phyloP scores from a whole-genome alignment of 2,329 filamentous ascomycete genomes.

The Fusarium staphyleae region DNA sequence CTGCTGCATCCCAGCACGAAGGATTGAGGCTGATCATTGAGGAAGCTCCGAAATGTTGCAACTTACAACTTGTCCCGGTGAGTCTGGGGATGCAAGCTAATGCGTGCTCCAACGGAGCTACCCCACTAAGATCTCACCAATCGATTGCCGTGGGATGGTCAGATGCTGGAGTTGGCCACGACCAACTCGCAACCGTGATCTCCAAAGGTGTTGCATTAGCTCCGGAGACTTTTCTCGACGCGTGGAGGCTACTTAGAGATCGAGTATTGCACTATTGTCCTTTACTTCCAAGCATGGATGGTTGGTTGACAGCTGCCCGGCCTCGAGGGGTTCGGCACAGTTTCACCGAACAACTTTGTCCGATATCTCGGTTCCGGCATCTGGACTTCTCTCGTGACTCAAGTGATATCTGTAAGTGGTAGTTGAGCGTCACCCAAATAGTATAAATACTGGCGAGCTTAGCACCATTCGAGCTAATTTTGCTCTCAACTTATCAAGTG shows the following conservation, averaged over 20 bases:
- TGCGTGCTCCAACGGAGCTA: background rate
- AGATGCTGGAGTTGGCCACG: conserved; percentile 27
- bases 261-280: background rate
- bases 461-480: background rate
- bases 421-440: background rate
- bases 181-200: background rate
- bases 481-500: background rate
- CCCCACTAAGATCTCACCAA: conserved; percentile 29
- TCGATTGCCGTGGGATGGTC: conserved; percentile 30
- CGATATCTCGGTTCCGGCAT: conserved; percentile 13
- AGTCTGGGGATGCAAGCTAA: background rate
- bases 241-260: background rate
- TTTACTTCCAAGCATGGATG: background rate
- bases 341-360: conserved; percentile 4
- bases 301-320: background rate
- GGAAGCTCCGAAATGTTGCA: background rate
- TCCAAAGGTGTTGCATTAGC: conserved; percentile 4
- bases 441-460: conserved; percentile 7
- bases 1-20: background rate
- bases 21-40: background rate
- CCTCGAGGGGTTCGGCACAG: conserved; percentile 5
- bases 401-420: no score
- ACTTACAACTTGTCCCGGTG: no score
- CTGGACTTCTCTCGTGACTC: background rate
- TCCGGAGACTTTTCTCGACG: background rate